Evolutionary conservation across 345 rosid species (phyloP).

Genomic region (Populus euphratica): DNA sequence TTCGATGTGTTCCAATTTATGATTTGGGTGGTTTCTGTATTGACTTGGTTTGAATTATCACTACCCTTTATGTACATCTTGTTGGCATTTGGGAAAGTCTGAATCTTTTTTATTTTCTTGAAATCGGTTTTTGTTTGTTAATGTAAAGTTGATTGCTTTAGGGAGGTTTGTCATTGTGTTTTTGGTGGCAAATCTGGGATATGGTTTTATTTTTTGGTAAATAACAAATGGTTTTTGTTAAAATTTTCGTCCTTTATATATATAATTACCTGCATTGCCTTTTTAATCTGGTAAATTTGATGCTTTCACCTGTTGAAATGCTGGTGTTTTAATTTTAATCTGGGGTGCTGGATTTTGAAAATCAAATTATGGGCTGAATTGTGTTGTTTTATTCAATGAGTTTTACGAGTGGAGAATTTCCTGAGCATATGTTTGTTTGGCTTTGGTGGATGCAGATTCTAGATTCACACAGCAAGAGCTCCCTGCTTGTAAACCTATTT

Average conservation of each 20-base stretch:
- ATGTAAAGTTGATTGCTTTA: neutral
- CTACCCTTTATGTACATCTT: neutral
- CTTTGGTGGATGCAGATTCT: conserved; percentile 22
- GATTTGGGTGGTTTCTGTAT: neutral
- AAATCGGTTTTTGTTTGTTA: neutral
- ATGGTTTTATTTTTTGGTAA: neutral
- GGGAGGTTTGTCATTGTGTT: neutral
- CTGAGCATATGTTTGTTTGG: neutral
- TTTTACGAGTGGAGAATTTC: neutral
- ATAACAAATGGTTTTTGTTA: too few species aligned
- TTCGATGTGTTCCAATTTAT: neutral
- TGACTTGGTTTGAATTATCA: neutral
- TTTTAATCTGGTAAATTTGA: neutral
- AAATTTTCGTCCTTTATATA: neutral
- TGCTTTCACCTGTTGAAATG: neutral
- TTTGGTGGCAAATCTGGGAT: neutral
- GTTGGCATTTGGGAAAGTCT: neutral
- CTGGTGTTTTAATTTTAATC: neutral
- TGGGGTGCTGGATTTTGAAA: neutral
- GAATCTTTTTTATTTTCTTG: neutral
- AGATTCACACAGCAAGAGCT: conserved; percentile 36
- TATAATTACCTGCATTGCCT: neutral
- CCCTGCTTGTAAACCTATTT: conserved; percentile 35
- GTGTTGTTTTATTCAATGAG: neutral
- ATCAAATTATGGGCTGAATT: neutral